Evolutionary conservation across 208 protist genomes (phyloP).

Genomic region (Leishmania turanica): DNA sequence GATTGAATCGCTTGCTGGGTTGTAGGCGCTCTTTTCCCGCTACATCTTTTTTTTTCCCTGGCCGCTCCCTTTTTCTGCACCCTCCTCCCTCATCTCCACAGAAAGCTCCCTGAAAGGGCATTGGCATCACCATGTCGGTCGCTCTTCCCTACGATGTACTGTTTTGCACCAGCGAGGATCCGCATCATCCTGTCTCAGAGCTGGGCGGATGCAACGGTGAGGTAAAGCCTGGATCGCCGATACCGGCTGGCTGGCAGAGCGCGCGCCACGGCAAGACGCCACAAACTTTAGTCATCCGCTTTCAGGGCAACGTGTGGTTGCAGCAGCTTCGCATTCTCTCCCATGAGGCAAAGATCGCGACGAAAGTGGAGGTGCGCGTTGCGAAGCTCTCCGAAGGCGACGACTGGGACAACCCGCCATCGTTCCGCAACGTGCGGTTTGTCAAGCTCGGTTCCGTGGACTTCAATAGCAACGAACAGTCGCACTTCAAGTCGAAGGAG

Average conservation of each 20-base stretch:
- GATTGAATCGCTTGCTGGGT: background rate
- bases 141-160: conserved; percentile 81
- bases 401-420: conserved; percentile 43
- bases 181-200: conserved; percentile 57
- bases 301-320: conserved; percentile 84
- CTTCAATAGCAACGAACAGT: conserved; percentile 85
- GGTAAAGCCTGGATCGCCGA: conserved; percentile 11
- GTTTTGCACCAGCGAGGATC: conserved; percentile 82
- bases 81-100: background rate
- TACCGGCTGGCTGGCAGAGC: conserved; percentile 77
- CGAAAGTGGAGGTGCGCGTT: conserved; percentile 84
- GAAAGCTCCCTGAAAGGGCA: background rate
- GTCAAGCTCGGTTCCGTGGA: conserved; percentile 79
- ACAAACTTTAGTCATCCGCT: conserved; percentile 84
- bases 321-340: conserved; percentile 83
- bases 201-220: conserved; percentile 37
- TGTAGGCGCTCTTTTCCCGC: too few species aligned
- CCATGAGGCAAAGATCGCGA: conserved; percentile 88
- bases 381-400: conserved; percentile 47
- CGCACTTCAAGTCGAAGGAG: conserved; percentile 80
- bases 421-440: conserved; percentile 72
- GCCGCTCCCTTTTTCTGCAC: background rate
- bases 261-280: conserved; percentile 65
- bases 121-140: conserved; percentile 18
- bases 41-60: background rate